phyloP scores from a whole-genome alignment of 164 flowering plant genomes.

The Liriodendron chinense region DNA sequence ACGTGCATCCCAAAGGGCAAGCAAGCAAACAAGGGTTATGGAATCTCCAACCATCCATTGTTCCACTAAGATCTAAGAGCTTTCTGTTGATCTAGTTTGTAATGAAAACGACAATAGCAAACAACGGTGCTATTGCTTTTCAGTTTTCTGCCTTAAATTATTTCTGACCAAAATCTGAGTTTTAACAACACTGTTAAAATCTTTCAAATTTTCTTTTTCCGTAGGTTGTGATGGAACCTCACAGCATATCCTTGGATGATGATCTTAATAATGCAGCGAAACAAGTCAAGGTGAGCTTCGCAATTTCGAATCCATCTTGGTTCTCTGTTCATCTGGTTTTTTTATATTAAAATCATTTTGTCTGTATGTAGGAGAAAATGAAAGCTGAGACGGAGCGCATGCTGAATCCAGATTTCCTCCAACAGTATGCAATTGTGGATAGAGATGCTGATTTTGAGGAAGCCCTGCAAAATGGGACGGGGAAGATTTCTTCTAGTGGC shows the following conservation, averaged over 20 bases:
- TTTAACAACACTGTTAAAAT: neutral
- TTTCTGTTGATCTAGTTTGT: neutral
- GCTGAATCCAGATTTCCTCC: constrained; percentile 55
- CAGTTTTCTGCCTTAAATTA: neutral
- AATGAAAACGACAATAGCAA: neutral
- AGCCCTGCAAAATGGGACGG: constrained; percentile 56
- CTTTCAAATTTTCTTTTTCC: neutral
- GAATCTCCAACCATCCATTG: neutral
- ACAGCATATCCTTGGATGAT: constrained; percentile 69
- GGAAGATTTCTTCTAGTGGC: constrained; percentile 57
- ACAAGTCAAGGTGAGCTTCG: constrained; percentile 54
- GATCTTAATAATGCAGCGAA: constrained; percentile 82
- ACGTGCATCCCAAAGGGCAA: too few species aligned
- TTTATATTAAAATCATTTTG: neutral
- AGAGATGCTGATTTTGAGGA: constrained; percentile 66
- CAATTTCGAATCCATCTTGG: neutral
- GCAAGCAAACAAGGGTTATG: neutral
- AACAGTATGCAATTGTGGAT: constrained; percentile 69
- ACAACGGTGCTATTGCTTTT: neutral
- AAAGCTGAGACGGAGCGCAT: constrained; percentile 40
- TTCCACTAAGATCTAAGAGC: neutral
- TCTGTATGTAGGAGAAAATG: constrained; percentile 63
- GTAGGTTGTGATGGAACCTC: constrained; percentile 68
- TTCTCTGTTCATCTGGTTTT: neutral
- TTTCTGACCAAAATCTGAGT: neutral